These are phyloP conservation scores for Tricholomella constricta DNA, from an alignment of 768 basidiomycete genomes.

Conservation along the genomic window DNA sequence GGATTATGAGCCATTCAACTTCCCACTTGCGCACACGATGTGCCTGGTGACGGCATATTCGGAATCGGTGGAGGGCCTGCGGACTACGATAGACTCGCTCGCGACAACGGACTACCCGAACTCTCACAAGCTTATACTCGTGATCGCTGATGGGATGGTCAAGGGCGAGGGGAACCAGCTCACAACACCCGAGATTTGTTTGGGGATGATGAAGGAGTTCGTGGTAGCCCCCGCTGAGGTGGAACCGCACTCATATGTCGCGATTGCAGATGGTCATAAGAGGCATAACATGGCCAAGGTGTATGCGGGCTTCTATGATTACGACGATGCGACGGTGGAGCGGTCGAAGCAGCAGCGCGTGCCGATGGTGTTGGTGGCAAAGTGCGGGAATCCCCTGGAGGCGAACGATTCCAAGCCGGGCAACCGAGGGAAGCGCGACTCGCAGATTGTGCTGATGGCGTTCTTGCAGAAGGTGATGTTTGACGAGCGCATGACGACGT, in stretches of 20 bases:
- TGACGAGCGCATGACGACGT: constrained; percentile 99
- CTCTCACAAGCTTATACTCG: constrained; percentile 92
- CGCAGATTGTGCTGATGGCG: constrained; percentile 95
- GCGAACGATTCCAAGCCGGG: constrained; percentile 90
- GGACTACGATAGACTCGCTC: constrained; percentile 97
- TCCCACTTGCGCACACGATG: constrained; percentile 91
- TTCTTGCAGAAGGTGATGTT: constrained; percentile 99
- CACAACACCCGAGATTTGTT: constrained; percentile 91
- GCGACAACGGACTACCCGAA: constrained; percentile 99
- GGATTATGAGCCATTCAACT: constrained; percentile 95
- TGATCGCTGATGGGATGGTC: constrained; percentile 98
- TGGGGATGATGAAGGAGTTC: constrained; percentile 97
- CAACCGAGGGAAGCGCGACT: constrained; percentile 98
- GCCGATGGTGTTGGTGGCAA: constrained; percentile 94
- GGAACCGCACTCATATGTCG: constrained; percentile 93
- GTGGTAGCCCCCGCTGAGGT: constrained; percentile 80
- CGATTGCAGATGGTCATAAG: constrained; percentile 99
- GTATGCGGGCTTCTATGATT: constrained; percentile 95
- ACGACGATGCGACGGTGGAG: constrained; percentile 89
- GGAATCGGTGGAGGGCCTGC: constrained; percentile 92
- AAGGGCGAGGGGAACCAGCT: constrained; percentile 89
- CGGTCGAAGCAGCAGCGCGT: constrained; percentile 94
- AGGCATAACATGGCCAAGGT: constrained; percentile 99
- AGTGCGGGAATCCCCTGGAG: constrained; percentile 92
- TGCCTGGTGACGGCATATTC: constrained; percentile 98